These are phyloP conservation scores for Coprinopsis marcescibilis DNA, from an alignment of 768 basidiomycete species.

Conservation along the genomic window DNA sequence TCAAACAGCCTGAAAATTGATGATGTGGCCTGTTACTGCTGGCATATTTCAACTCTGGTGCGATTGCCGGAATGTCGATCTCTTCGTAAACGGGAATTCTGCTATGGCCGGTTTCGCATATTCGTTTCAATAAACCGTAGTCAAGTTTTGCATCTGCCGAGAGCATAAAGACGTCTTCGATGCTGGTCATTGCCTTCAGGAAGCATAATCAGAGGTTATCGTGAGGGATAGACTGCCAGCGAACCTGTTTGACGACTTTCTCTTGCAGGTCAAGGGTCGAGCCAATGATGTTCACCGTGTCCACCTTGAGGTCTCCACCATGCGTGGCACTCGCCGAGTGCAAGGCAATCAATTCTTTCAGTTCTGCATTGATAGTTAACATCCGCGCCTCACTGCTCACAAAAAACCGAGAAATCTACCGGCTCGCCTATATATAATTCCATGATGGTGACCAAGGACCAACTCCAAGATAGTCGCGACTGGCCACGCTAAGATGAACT, in stretches of 20 bases:
- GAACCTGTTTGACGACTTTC: slow-evolving; percentile 68
- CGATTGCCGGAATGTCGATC: slow-evolving; percentile 54
- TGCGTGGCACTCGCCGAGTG: slow-evolving; percentile 67
- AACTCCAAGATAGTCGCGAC: slow-evolving; percentile 78
- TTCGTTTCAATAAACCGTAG: slow-evolving; percentile 69
- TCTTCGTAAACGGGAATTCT: slow-evolving; percentile 82
- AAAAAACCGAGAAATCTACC: slow-evolving; percentile 6
- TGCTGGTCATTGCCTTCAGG: slow-evolving; percentile 73
- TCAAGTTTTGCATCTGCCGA: slow-evolving; percentile 81
- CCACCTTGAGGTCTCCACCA: slow-evolving; percentile 80
- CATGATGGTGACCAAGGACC: slow-evolving; percentile 77
- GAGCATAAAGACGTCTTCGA: slow-evolving; percentile 79
- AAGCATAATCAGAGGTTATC: neutral
- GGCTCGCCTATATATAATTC: slow-evolving; percentile 57
- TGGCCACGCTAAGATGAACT: slow-evolving; percentile 81
- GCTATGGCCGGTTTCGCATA: slow-evolving; percentile 76
- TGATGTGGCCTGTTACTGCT: slow-evolving; percentile 10
- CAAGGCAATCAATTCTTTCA: slow-evolving; percentile 89
- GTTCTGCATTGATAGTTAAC: slow-evolving; percentile 42
- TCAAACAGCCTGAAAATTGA: too few species aligned
- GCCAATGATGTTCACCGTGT: slow-evolving; percentile 87
- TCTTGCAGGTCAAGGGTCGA: slow-evolving; percentile 86
- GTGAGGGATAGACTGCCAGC: slow-evolving; percentile 7
- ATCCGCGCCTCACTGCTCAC: neutral
- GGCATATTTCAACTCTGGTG: slow-evolving; percentile 20